Conservation (phyloP, 2,329 filamentous ascomycete genomes). For the Geosmithia putterillii region DNA sequence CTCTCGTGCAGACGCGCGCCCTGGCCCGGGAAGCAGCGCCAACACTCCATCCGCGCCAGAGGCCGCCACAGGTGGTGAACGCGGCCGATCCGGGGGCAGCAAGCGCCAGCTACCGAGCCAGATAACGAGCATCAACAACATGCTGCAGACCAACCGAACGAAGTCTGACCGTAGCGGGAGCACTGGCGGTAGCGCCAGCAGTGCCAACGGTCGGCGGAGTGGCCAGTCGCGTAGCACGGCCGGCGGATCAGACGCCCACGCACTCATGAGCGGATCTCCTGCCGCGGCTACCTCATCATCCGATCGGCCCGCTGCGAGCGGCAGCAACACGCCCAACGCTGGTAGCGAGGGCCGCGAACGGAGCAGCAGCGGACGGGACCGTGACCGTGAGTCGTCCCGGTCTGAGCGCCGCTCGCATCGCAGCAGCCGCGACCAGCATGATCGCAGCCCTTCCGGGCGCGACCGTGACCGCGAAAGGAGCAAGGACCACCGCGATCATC, state of each 20-base stretch:
- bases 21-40: not conserved
- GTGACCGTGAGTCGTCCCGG: constrained; percentile 28
- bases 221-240: constrained; percentile 27
- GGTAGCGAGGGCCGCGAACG: constrained; percentile 26
- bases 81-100: constrained; percentile 23
- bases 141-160: constrained; percentile 32
- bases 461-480: constrained; percentile 31
- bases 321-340: constrained; percentile 11
- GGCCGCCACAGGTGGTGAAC: constrained; percentile 17
- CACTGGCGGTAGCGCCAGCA: constrained; percentile 7
- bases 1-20: not conserved
- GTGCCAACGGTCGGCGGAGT: constrained; percentile 17
- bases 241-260: constrained; percentile 42
- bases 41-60: not conserved
- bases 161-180: constrained; percentile 16
- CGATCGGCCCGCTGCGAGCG: constrained; percentile 13
- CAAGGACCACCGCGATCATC: constrained; percentile 31
- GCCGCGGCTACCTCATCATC: constrained; percentile 24
- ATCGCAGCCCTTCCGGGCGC: constrained; percentile 32
- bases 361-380: constrained; percentile 28
- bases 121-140: constrained; percentile 47
- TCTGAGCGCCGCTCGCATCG: constrained; percentile 31
- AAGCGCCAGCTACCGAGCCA: constrained; percentile 45
- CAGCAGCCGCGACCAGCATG: constrained; percentile 37
- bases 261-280: constrained; percentile 40